These are phyloP conservation scores for Vachellia pachyceras DNA, from an alignment of 306 rosid genomes.

Conservation along the genomic window DNA sequence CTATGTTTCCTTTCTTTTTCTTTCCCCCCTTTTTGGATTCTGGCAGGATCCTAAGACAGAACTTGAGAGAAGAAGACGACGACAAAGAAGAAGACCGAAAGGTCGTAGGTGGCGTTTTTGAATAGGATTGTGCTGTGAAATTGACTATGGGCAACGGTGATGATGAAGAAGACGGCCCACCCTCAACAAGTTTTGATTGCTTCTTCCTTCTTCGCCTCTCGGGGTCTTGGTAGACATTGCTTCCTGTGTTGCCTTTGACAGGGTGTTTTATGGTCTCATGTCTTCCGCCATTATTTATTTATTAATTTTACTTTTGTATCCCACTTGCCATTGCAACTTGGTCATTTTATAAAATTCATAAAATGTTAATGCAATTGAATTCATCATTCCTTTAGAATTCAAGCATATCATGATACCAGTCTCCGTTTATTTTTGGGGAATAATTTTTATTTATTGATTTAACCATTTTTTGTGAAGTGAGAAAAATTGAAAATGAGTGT, in stretches of 20 bases:
- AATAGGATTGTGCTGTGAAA: neutral
- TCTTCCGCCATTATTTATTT: neutral
- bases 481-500: too few relatives aligned
- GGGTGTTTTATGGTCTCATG: neutral
- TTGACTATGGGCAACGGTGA: neutral
- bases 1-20: constrained; percentile 16
- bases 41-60: too few relatives aligned
- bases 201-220: neutral
- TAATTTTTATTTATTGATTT: neutral
- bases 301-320: too few relatives aligned
- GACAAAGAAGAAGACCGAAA: neutral
- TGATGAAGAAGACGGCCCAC: constrained; percentile 13
- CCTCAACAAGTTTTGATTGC: too few relatives aligned
- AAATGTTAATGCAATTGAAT: neutral
- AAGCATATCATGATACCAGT: neutral
- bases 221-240: neutral
- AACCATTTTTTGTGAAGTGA: neutral
- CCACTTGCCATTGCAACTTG: too few relatives aligned
- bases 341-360: neutral
- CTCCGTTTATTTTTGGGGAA: neutral
- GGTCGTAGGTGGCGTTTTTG: neutral
- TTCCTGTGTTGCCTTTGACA: constrained; percentile 4
- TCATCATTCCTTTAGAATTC: too few relatives aligned
- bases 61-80: neutral
- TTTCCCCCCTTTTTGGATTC: neutral